Percentiles rank a stretch among this genome's conserved stretches.
These are phyloP conservation scores for Cucurbita ficifolia DNA, from an alignment of 306 rosid genomes.

Conservation along the genomic window DNA sequence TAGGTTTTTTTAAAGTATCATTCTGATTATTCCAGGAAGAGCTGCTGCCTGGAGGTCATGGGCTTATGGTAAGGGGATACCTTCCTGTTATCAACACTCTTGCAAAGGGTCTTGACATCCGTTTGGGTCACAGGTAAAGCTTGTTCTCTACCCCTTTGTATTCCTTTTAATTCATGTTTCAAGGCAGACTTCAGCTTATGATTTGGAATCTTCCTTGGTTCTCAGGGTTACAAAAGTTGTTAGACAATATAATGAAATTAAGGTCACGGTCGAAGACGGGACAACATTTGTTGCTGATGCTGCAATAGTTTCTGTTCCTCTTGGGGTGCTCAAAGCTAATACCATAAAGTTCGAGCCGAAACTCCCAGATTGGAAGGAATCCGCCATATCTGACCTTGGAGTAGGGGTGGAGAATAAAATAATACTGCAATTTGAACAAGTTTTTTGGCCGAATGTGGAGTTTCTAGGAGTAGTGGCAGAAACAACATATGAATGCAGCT, in stretches of 20 bases:
- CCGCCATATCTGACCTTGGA: constrained; percentile 77
- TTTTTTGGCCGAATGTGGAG: constrained; percentile 98
- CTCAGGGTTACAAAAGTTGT: constrained; percentile 68
- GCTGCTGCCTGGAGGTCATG: constrained; percentile 97
- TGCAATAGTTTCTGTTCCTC: constrained; percentile 71
- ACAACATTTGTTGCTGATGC: constrained; percentile 83
- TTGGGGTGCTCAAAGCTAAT: constrained; percentile 80
- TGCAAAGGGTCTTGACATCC: constrained; percentile 91
- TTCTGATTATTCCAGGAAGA: constrained; percentile 44
- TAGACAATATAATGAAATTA: constrained; percentile 65
- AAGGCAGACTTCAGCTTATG: background rate
- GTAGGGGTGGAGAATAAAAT: constrained; percentile 91
- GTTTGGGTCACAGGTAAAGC: constrained; percentile 63
- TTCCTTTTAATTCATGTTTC: background rate
- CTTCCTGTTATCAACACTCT: constrained; percentile 84
- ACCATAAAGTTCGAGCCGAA: constrained; percentile 70
- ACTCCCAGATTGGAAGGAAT: constrained; percentile 97
- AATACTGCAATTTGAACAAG: constrained; percentile 73
- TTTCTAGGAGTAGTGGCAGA: constrained; percentile 94
- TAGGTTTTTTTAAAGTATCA: background rate
- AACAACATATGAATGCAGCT: constrained; percentile 90
- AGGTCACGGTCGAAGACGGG: constrained; percentile 65
- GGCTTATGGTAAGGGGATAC: constrained; percentile 94
- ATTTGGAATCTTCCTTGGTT: constrained; percentile 8
- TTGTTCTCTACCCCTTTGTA: background rate